A percentile compares a stretch with the other conserved stretches of the same genome.
Evolutionary conservation across 2,329 filamentous ascomycete genomes (phyloP).

Genomic region (Aureobasidium sp.): DNA sequence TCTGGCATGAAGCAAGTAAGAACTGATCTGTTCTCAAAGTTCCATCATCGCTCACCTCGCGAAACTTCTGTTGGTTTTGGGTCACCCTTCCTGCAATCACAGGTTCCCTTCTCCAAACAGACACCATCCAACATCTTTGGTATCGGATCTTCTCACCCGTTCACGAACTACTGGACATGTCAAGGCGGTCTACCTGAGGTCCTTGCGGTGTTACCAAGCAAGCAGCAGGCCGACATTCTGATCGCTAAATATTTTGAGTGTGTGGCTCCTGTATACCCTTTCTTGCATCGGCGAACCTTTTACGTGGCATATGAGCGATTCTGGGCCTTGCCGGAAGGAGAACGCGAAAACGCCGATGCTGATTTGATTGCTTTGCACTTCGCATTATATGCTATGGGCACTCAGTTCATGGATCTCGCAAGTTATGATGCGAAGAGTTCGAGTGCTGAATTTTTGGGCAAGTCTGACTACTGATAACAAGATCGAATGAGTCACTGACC

Average conservation of each 20-base stretch:
- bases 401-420: conserved; percentile 60
- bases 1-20: conserved; percentile 4
- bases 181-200: conserved; percentile 68
- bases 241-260: conserved; percentile 45
- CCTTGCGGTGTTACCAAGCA: conserved; percentile 65
- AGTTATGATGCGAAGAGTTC: conserved; percentile 58
- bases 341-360: conserved; percentile 56
- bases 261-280: conserved; percentile 76
- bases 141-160: conserved; percentile 70
- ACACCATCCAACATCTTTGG: conserved; percentile 71
- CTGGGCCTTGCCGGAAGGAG: conserved; percentile 53
- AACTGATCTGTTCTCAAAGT: conserved; percentile 10
- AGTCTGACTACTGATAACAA: background rate
- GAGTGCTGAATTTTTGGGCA: conserved; percentile 68
- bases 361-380: conserved; percentile 66
- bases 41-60: conserved; percentile 5
- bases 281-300: conserved; percentile 67
- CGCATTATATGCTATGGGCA: conserved; percentile 68
- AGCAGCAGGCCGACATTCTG: conserved; percentile 66
- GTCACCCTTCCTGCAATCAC: conserved; percentile 54
- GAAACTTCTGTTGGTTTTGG: conserved; percentile 29
- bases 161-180: conserved; percentile 76
- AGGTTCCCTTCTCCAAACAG: conserved; percentile 62
- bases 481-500: background rate
- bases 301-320: conserved; percentile 73